Evolutionary conservation across 768 basidiomycete genomes (phyloP).

Genomic region (Tulasnella sp.): DNA sequence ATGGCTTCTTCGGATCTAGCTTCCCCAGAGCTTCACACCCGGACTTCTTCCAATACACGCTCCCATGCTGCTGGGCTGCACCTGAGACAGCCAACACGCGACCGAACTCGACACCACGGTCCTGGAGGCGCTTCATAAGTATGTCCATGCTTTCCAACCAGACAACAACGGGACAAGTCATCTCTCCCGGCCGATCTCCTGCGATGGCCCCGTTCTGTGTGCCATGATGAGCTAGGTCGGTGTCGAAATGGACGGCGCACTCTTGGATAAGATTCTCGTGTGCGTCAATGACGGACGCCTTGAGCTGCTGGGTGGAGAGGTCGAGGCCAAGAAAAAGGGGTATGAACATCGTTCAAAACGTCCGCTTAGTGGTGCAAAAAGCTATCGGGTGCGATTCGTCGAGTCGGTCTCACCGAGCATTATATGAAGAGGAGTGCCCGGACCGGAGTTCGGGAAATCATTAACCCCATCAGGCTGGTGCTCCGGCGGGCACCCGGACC

Average conservation of each 20-base stretch:
- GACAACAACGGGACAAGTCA: conserved; percentile 71
- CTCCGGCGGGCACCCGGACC: too few species aligned
- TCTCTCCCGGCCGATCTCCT: conserved; percentile 59
- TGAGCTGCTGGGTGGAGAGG: conserved; percentile 76
- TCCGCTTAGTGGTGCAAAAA: background rate
- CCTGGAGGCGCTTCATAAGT: conserved; percentile 51
- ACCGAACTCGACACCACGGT: conserved; percentile 46
- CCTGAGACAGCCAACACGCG: conserved; percentile 59
- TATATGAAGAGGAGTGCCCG: too few species aligned
- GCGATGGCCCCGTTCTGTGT: conserved; percentile 56
- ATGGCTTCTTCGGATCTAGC: conserved; percentile 40
- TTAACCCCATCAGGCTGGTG: too few species aligned
- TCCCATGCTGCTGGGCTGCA: conserved; percentile 82
- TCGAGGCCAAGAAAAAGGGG: conserved; percentile 67
- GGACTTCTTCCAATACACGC: conserved; percentile 64
- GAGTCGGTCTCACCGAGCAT: background rate
- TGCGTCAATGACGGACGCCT: conserved; percentile 57
- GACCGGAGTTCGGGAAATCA: too few species aligned
- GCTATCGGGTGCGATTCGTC: background rate
- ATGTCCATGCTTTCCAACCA: conserved; percentile 81
- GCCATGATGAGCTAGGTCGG: conserved; percentile 59
- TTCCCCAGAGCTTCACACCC: conserved; percentile 43
- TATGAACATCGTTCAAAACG: background rate
- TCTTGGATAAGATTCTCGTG: conserved; percentile 53
- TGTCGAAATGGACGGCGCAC: conserved; percentile 66